Base-by-base conservation (phyloP, 2,329 filamentous ascomycete species). In the Exophiala mesophila region DNA sequence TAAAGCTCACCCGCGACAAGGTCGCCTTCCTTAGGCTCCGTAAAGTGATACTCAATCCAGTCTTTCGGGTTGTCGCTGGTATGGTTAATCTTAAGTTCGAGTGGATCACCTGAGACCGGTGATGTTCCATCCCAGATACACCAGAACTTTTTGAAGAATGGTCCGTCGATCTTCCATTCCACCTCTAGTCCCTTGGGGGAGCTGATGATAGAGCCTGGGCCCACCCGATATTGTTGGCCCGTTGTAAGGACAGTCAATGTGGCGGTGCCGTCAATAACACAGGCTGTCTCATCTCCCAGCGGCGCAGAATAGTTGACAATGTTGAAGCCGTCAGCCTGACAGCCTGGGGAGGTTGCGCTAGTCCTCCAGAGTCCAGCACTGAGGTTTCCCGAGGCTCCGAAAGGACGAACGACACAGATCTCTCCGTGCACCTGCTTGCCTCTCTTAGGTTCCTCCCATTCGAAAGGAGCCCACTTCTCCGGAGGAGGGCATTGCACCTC, bases 101-200 rank as follows among this genome's bases (percentile, higher is more conserved):
- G 12, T 4, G 35, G 21, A 6, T 13, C 13, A 17, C 33, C 16
- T 13, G 41, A 7, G 7, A 30, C 26, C 3, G 20, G 12, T 9
- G 36, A 18, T n/a, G 20, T 39, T 3, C 41, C 36, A 16, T 44
- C 28, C 41, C 41, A 44, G 34, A 41, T 44, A 28, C 9, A 15
- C 41, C 41, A 41, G 23, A 30, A 44, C 24, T 44, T 41, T 26
- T 44, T 44, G 35, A 44, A 39, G 28, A 44, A 41, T 3, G 41
- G 41, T 9, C 19, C 36, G 16, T 44, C 24, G 10, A 44, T 41
- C 23, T 40, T 36, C 41, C 41, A 44, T 13, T 6, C 10, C n/a
- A 44, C 34, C 15, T 44, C 41, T 4, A 44, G 24, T 19, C 36
- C 36, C 26, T 44, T 44, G 7, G 41, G 41, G 4, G 21, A 39